Evolutionary conservation across 1,139 yeast species (phyloP).

Genomic region (Suhomyces guaymorum): DNA sequence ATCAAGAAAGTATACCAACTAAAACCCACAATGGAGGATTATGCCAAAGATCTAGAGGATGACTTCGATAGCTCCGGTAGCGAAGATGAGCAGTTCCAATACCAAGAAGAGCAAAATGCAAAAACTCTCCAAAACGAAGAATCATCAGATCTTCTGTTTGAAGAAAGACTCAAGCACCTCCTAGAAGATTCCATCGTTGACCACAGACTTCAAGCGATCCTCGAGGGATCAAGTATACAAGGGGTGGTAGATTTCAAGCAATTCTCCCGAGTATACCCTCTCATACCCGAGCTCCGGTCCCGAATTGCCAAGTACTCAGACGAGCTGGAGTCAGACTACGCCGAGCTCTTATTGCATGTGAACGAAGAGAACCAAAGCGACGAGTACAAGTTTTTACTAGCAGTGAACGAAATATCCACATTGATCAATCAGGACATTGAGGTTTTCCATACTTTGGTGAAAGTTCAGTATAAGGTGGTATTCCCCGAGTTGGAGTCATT

Average conservation of each 20-base stretch:
- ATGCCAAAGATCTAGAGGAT: conserved; percentile 7
- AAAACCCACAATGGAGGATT: conserved; percentile 10
- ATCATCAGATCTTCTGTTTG: no score
- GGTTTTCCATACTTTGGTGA: conserved; percentile 51
- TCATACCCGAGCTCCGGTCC: conserved; percentile 28
- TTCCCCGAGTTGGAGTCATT: conserved; percentile 74
- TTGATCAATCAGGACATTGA: conserved; percentile 59
- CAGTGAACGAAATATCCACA: conserved; percentile 57
- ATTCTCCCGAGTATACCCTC: conserved; percentile 26
- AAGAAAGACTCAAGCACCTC: conserved; percentile 4
- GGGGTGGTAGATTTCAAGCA: conserved; percentile 18
- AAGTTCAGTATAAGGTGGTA: conserved; percentile 54
- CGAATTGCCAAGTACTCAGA: conserved; percentile 27
- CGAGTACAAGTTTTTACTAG: conserved; percentile 52
- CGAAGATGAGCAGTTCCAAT: conserved; percentile 1
- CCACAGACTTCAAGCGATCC: conserved; percentile 7
- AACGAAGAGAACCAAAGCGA: conserved; percentile 34
- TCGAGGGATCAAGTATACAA: conserved; percentile 7
- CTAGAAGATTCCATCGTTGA: conserved; percentile 5
- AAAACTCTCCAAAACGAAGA: no score
- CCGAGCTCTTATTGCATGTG: conserved; percentile 34
- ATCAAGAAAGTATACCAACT: no score
- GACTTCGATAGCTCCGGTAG: conserved; percentile 8
- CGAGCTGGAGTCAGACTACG: conserved; percentile 32
- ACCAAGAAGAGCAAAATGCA: no score